These are phyloP conservation scores for Chalara sp. DNA, from an alignment of 2,329 filamentous ascomycete species.

Conservation along the genomic window DNA sequence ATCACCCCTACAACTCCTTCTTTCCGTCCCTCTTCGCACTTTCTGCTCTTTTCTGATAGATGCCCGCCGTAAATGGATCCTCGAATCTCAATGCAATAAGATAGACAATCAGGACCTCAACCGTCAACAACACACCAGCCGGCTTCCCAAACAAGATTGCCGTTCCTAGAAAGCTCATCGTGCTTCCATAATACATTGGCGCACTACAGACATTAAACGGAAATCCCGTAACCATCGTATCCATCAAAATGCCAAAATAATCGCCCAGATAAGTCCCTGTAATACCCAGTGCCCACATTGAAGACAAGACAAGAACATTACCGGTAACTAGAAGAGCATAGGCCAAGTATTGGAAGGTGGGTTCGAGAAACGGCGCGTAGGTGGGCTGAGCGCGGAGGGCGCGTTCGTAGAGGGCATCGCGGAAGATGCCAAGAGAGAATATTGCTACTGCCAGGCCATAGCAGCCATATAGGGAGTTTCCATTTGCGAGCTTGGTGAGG, in stretches of 20 bases:
- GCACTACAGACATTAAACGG: slow-evolving; percentile 88
- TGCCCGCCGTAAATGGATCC: slow-evolving; percentile 89
- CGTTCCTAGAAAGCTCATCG: slow-evolving; percentile 84
- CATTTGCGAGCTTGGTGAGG: slow-evolving; percentile 79
- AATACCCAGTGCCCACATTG: slow-evolving; percentile 86
- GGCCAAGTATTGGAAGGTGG: slow-evolving; percentile 54
- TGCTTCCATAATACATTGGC: slow-evolving; percentile 96
- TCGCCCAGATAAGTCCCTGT: slow-evolving; percentile 96
- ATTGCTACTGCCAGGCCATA: slow-evolving; percentile 85
- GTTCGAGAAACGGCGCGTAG: slow-evolving; percentile 62
- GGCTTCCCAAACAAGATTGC: slow-evolving; percentile 82
- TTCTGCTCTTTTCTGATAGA: slow-evolving; percentile 79
- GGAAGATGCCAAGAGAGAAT: slow-evolving; percentile 84
- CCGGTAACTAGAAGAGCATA: slow-evolving; percentile 66
- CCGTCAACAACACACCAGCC: slow-evolving; percentile 72
- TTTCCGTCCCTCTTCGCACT: slow-evolving; percentile 36
- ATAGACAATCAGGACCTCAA: slow-evolving; percentile 71
- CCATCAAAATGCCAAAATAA: slow-evolving; percentile 98
- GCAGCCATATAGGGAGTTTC: slow-evolving; percentile 72
- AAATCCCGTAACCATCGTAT: slow-evolving; percentile 87
- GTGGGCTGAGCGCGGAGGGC: slow-evolving; percentile 71
- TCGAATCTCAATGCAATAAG: slow-evolving; percentile 76
- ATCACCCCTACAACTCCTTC: slow-evolving; percentile 6
- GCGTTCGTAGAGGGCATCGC: slow-evolving; percentile 81
- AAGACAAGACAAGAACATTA: slow-evolving; percentile 79